These are phyloP conservation scores for Oryza punctata DNA, from an alignment of 176 grass and related monocot species.

Conservation along the genomic window DNA sequence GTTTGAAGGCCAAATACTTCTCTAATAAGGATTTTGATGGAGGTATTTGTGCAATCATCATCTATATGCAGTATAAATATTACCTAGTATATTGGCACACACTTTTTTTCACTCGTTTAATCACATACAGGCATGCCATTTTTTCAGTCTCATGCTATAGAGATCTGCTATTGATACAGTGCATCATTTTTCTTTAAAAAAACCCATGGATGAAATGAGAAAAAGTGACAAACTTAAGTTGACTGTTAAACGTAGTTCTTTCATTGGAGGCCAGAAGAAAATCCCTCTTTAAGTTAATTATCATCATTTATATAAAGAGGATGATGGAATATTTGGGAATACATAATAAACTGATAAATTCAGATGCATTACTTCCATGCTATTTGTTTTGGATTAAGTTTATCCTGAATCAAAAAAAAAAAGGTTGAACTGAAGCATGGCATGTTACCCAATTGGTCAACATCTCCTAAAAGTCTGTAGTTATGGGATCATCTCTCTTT, in stretches of 20 bases:
- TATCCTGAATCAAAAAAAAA: background rate
- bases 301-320: background rate
- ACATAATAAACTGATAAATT: background rate
- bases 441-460: background rate
- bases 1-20: slow-evolving; percentile 72
- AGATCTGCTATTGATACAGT: slow-evolving; percentile 2
- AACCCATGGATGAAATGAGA: background rate
- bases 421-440: background rate
- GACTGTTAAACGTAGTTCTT: background rate
- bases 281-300: slow-evolving; percentile 2
- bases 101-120: slow-evolving; percentile 8
- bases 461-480: slow-evolving; percentile 14
- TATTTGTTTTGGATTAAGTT: background rate
- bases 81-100: background rate
- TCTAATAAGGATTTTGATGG: slow-evolving; percentile 65
- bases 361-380: background rate
- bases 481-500: slow-evolving; percentile 17
- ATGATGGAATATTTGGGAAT: background rate
- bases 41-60: slow-evolving; percentile 43
- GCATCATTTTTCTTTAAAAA: background rate
- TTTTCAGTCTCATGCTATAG: background rate
- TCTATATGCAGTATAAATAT: slow-evolving; percentile 4
- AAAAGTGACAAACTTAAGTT: background rate
- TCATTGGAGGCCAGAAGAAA: background rate
- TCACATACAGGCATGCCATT: background rate